These are phyloP conservation scores for Sarocladium brachiariae DNA, from an alignment of 2,329 filamentous ascomycete species.

Conservation along the genomic window DNA sequence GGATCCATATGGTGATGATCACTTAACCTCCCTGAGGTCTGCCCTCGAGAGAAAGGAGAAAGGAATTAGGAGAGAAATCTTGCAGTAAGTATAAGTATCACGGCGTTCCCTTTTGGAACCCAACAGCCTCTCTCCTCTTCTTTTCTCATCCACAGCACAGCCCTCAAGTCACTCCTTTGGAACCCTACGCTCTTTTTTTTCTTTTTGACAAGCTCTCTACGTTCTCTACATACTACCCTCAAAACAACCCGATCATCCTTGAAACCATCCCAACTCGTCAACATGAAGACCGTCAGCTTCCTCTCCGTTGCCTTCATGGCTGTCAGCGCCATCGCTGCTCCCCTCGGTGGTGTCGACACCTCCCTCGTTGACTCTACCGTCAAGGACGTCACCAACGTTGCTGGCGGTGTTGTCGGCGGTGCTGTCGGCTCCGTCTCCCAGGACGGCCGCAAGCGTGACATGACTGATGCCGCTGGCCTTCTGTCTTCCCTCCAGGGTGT, in stretches of 20 bases:
- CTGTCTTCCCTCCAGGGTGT: neutral
- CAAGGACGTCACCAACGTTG: conserved; percentile 9
- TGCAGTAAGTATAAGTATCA: neutral
- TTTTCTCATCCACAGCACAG: neutral
- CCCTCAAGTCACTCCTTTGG: neutral
- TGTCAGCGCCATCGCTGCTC: conserved; percentile 12
- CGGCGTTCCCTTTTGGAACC: no score
- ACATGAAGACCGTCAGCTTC: conserved; percentile 12
- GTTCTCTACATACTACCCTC: no score
- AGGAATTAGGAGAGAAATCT: no score
- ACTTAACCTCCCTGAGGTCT: no score
- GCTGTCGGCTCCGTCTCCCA: conserved; percentile 2
- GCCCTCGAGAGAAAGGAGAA: no score
- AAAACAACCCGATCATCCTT: no score
- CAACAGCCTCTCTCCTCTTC: neutral
- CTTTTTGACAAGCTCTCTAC: neutral
- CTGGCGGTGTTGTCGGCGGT: conserved; percentile 9
- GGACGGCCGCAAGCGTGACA: conserved; percentile 5
- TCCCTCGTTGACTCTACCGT: conserved; percentile 1
- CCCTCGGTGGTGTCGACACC: conserved; percentile 10
- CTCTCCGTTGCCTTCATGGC: conserved; percentile 13
- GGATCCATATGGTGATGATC: no score
- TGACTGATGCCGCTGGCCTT: conserved; percentile 8
- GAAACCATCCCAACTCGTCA: no score
- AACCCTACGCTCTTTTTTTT: neutral